phyloP scores from a whole-genome alignment of 768 basidiomycete species.

The Mycena rosella region DNA sequence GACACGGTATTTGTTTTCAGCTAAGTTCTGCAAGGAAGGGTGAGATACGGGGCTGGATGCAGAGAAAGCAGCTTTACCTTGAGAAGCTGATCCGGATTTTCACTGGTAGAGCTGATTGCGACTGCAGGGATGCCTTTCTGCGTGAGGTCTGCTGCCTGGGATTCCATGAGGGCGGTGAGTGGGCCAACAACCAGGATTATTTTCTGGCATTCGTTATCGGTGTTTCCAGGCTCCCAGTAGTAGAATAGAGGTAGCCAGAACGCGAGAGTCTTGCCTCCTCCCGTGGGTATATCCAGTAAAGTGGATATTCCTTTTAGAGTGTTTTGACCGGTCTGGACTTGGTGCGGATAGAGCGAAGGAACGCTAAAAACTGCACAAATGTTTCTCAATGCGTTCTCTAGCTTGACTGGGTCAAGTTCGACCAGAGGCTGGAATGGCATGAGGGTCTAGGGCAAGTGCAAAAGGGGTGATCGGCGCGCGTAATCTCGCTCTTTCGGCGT shows the following conservation, averaged over 20 bases:
- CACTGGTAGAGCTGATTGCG: not conserved
- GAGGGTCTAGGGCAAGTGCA: no score
- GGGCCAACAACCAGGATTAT: conserved; percentile 30
- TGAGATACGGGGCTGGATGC: not conserved
- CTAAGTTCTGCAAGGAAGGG: not conserved
- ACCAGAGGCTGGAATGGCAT: conserved; percentile 18
- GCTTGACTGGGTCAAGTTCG: conserved; percentile 1
- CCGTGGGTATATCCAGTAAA: conserved; percentile 27
- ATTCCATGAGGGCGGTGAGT: conserved; percentile 7
- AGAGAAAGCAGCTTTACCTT: not conserved
- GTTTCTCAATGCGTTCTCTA: not conserved
- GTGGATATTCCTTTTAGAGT: conserved; percentile 23
- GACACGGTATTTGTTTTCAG: conserved; percentile 25
- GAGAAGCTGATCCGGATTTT: not conserved
- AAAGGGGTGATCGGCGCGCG: no score
- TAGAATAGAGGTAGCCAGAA: conserved; percentile 33
- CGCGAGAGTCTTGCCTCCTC: conserved; percentile 35
- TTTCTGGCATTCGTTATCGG: conserved; percentile 21
- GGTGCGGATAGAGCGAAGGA: conserved; percentile 13
- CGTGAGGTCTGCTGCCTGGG: conserved; percentile 5
- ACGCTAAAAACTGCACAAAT: conserved; percentile 9
- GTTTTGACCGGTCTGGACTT: conserved; percentile 25
- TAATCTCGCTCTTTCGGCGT: no score
- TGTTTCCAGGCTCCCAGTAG: conserved; percentile 13
- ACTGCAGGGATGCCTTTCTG: conserved; percentile 14